A percentile compares a stretch with the other conserved stretches of the same genome.
phyloP scores from a whole-genome alignment of 257 asterid species.

The Salvia splendens region DNA sequence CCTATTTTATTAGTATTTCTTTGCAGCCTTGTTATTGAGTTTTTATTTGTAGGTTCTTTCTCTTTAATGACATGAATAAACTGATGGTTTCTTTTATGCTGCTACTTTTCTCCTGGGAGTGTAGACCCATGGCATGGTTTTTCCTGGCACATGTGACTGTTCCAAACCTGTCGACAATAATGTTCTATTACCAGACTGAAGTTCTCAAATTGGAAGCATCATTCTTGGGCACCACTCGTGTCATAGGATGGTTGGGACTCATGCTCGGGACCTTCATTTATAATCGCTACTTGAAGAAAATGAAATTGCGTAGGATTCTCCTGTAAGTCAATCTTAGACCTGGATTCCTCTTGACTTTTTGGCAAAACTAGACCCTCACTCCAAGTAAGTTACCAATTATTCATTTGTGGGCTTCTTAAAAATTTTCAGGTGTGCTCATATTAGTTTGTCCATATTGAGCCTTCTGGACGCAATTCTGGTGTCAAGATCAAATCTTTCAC shows the following conservation, averaged over 20 bases:
- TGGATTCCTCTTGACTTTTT: conserved; percentile 1
- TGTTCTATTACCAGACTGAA: conserved; percentile 97
- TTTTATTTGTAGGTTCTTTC: conserved; percentile 20
- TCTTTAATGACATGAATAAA: conserved; percentile 17
- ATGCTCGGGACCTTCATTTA: conserved; percentile 83
- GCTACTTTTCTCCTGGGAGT: conserved; percentile 35
- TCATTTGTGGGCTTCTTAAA: conserved; percentile 10
- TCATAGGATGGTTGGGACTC: conserved; percentile 89
- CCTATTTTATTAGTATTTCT: conserved; percentile 7
- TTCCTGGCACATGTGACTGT: conserved; percentile 84
- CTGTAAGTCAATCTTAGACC: conserved; percentile 58
- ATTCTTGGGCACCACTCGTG: conserved; percentile 90
- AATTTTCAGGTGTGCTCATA: conserved; percentile 70
- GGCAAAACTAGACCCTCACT: neutral
- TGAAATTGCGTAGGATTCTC: conserved; percentile 75
- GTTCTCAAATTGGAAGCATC: conserved; percentile 75
- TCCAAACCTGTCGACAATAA: conserved; percentile 79
- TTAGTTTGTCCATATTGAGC: conserved; percentile 63
- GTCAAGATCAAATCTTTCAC: conserved; percentile 55
- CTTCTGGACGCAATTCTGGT: conserved; percentile 70
- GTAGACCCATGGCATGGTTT: conserved; percentile 98
- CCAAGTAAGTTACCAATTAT: neutral
- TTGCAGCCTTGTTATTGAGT: neutral
- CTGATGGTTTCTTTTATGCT: conserved; percentile 34
- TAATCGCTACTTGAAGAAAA: conserved; percentile 76